Base-by-base conservation (phyloP, 2,329 filamentous ascomycete genomes). In the Arthrobotrys megalospora region DNA sequence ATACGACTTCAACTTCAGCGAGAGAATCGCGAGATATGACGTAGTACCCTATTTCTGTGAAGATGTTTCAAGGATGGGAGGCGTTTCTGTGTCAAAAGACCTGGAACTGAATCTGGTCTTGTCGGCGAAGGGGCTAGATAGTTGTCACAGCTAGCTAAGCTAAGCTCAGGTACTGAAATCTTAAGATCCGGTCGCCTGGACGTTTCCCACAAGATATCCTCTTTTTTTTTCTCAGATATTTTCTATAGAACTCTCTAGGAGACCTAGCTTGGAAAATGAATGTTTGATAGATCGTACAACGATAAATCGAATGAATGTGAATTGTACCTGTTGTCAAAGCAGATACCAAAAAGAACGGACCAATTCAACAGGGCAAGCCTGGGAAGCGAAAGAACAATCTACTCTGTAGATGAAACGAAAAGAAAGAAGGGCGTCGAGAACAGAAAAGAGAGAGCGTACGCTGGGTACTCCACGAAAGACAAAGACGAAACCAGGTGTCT, bases 251-350 rank as follows among this genome's bases (percentile, higher is more conserved):
- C 45, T 73, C 47, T 75, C 45, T 53, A 43, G 45, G 50, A 75
- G 62, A 45, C 50, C 38, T 50, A 28, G 24, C 24, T 6, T 24
- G 12, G 24, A 4, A 52, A 63, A 52, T 32, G 43, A 75, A 75
- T 67, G 50, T 66, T 53, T 34, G 63, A 75, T 75, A 45, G 24
- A 66, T 75, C 70, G 70, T 75, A 63, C 70, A 67, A 75, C 70
- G 70, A 75, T 45, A 47, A 48, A 43, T 50, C 16, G 34, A 66
- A 62, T 38, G 60, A 66, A 32, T 73, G 60, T 41, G 24, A 60
- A 64, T 19, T 34, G 43, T 34, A 63, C 3, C 38, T 45, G 52
- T 47, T 55, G 43, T 67, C 63, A 75, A 75, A 55, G 62, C 62
- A 52, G 38, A 63, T 62, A 34, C 24, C 11, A 16, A 32, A 66